Evolutionary conservation across 2,329 filamentous ascomycete genomes (phyloP).

Genomic region (Ophiostoma ulmi): DNA sequence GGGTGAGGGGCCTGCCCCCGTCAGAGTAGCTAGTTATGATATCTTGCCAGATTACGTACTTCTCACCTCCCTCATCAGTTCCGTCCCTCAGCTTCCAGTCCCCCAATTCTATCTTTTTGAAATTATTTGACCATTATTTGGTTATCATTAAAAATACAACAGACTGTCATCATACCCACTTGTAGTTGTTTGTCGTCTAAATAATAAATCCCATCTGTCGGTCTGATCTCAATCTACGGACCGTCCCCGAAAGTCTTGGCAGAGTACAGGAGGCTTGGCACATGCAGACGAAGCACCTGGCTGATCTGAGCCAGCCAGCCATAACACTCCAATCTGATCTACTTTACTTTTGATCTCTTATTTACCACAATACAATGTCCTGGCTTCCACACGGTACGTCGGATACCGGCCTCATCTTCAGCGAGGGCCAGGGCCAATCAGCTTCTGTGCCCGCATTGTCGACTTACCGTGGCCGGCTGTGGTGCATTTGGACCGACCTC

Average conservation of each 20-base stretch:
- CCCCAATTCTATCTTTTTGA: background rate
- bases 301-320: background rate
- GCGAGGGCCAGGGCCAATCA: constrained; percentile 32
- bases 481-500: constrained; percentile 36
- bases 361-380: constrained; percentile 23
- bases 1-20: background rate
- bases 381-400: constrained; percentile 35
- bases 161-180: background rate
- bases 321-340: background rate
- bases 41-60: background rate
- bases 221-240: background rate
- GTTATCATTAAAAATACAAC: background rate
- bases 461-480: constrained; percentile 36
- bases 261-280: background rate
- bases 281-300: background rate
- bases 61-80: background rate
- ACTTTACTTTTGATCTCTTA: background rate
- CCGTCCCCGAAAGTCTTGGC: constrained; percentile 6
- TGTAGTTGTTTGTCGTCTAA: background rate
- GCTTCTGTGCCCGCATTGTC: constrained; percentile 34
- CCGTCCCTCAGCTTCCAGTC: background rate
- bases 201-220: background rate
- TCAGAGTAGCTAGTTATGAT: background rate
- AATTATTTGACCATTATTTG: background rate
- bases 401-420: constrained; percentile 30